These are phyloP conservation scores for Dioscorea dumetorum DNA, from an alignment of 106 monocot species.

Conservation along the genomic window DNA sequence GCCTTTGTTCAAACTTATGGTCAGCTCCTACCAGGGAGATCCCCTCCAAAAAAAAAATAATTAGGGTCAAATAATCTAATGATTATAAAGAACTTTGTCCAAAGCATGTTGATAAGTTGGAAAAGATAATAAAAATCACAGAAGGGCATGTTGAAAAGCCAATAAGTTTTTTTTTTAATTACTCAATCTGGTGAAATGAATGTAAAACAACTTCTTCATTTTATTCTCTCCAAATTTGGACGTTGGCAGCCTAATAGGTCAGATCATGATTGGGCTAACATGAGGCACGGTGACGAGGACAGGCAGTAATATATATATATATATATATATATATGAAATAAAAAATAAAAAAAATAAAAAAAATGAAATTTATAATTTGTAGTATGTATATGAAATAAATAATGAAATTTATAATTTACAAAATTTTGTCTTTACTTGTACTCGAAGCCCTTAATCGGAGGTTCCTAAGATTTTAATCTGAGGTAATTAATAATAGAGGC, in stretches of 20 bases:
- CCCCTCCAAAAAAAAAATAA: slow-evolving; percentile 33
- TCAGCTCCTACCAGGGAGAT: slow-evolving; percentile 80
- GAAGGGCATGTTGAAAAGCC: slow-evolving; percentile 98
- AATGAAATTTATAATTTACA: too few relatives aligned
- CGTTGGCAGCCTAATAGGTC: slow-evolving; percentile 63
- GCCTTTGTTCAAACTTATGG: slow-evolving; percentile 73
- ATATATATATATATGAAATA: too few relatives aligned
- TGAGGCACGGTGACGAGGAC: too few relatives aligned
- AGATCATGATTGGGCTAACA: slow-evolving; percentile 83
- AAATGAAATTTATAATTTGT: too few relatives aligned
- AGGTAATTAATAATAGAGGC: too few relatives aligned
- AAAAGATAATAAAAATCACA: slow-evolving; percentile 57
- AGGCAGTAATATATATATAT: too few relatives aligned
- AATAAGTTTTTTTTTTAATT: slow-evolving; percentile 52
- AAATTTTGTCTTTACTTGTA: too few relatives aligned
- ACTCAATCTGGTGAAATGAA: slow-evolving; percentile 73
- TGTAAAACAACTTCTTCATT: slow-evolving; percentile 80
- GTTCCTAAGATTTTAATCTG: too few relatives aligned
- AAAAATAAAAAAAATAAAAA: too few relatives aligned
- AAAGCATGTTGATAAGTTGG: slow-evolving; percentile 44
- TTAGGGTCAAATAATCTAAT: slow-evolving; percentile 29
- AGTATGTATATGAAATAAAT: too few relatives aligned
- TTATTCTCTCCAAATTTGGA: slow-evolving; percentile 89
- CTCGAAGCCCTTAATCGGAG: too few relatives aligned
- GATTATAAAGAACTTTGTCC: slow-evolving; percentile 26